Base-by-base conservation (phyloP, 2,329 filamentous ascomycete species). In the Nemania sp. region DNA sequence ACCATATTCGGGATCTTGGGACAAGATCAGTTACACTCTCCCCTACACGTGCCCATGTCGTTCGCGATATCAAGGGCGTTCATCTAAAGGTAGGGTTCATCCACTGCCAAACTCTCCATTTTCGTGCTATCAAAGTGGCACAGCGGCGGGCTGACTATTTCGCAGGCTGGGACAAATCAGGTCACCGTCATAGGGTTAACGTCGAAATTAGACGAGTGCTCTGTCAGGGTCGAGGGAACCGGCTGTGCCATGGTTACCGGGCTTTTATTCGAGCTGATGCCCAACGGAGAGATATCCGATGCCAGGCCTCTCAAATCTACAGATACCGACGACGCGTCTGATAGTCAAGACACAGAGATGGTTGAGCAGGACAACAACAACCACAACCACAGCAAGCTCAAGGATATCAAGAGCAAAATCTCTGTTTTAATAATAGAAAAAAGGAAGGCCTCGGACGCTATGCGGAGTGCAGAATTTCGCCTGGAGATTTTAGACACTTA, bases 1-100 rank as follows among this genome's bases (percentile, higher is more conserved):
- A 86, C 71, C 79, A 79, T 34, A 72, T 89, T 62, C 80, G 81
- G 45, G 80, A 87, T 50, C 75, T 89, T 32, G 69, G 76, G 9
- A 89, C 87, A 35, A 83, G 83, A 51, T 82, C 82, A 0, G 86
- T 90, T 15, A 86, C 83, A 0, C 79, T 90, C 42, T 89, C 87
- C 60, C 87, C 87, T 0, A 77, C 78, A 1, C 77, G 82, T 63
- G 87, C 87, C 1, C 86, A 87, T 49, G 73, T 90, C 32, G 79
- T 83, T 12, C 81, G 87, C 25, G 83, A 88, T 54, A 81, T 90
- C 69, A 81, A 81, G 59, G 75, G 83, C 64, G 75, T 88, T 15
- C 67, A 69, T 1, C 77, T 87, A 18, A 76, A 79, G 69, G 77
- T 80, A 70, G 64, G 70, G 34, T 37, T 21, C 13, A 13, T 40